A percentile compares a stretch with the other conserved stretches of the same genome.
Evolutionary conservation across 306 rosid genomes (phyloP).

Genomic region (Malus sieversii): DNA sequence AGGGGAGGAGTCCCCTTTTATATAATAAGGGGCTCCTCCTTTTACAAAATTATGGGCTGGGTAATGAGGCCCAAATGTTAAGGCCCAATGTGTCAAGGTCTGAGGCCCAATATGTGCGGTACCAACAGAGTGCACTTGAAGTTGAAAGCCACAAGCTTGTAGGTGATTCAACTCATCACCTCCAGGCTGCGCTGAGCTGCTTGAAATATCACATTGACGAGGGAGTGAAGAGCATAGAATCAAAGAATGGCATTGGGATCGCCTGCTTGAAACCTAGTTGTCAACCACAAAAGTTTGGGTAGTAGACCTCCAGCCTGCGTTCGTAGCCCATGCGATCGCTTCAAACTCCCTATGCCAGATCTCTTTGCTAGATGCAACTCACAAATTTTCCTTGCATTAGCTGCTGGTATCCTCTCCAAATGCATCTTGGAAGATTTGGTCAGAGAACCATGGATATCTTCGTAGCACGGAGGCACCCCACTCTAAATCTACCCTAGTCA

Average conservation of each 20-base stretch:
- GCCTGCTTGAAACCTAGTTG: accelerated
- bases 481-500: accelerated
- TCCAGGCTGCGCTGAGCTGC: accelerated
- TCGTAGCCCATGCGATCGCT: accelerated
- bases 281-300: no score
- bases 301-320: accelerated
- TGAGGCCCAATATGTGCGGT: no score
- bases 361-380: accelerated
- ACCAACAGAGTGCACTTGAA: no score
- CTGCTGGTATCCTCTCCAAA: accelerated
- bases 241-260: accelerated
- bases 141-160: accelerated
- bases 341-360: accelerated
- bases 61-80: no score
- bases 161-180: no score
- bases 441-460: no score
- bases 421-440: accelerated
- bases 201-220: accelerated
- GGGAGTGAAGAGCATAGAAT: accelerated
- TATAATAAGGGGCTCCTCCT: no score
- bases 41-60: no score
- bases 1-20: no score
- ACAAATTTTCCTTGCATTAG: no score
- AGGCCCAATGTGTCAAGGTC: no score
- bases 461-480: accelerated